Base-by-base conservation (phyloP, 352 stramenopile species). In the Blastocystis sp. region DNA sequence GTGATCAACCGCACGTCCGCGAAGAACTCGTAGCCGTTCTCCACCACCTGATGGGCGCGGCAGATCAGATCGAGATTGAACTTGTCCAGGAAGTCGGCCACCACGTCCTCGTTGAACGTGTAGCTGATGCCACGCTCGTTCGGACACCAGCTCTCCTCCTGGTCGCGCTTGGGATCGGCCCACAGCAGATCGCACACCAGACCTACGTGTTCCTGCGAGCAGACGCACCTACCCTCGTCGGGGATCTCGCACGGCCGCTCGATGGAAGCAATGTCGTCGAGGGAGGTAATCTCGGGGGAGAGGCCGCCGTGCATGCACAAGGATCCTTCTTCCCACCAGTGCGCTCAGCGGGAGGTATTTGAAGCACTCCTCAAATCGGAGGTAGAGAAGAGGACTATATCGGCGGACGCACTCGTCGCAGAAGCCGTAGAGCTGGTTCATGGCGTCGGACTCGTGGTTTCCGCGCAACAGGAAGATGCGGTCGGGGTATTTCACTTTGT, bases 41-140 rank as follows among this genome's bases (percentile, higher is more conserved):
- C 90, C 11, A 91, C 81, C n/a, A 96, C 94, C 91, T 99, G 96
- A 91, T 99, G 97, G 34, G 96, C 97, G 65, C 97, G 92, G 60
- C 97, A 97, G 38, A 99, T 93, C 10, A 99, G 93, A 88, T 99
- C 96, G 23, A 99, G 90, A 90, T 98, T 94, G 89, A 98, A 96
- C 38, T 91, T 91, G 53, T 96, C 91, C 52, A 98, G 91, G 90
- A 99, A 99, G 71, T 98, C 92, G 67, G 94, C 91, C 1, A 99
- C 95, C 61, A 98, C 94, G 91, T 98, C 95, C 38, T 94, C 92
- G 14, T 96, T 96, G 91, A 99, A 99, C 34, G 97, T 97, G 90
- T 98, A 99, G 0, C 95, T 98, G 21, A 98, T 95, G 43, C 96
- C 96, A 45, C 96, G 94, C 89, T 98, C 95, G 91, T 96, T 98